phyloP scores from a whole-genome alignment of 768 basidiomycete species.

The Suillus weaverae region DNA sequence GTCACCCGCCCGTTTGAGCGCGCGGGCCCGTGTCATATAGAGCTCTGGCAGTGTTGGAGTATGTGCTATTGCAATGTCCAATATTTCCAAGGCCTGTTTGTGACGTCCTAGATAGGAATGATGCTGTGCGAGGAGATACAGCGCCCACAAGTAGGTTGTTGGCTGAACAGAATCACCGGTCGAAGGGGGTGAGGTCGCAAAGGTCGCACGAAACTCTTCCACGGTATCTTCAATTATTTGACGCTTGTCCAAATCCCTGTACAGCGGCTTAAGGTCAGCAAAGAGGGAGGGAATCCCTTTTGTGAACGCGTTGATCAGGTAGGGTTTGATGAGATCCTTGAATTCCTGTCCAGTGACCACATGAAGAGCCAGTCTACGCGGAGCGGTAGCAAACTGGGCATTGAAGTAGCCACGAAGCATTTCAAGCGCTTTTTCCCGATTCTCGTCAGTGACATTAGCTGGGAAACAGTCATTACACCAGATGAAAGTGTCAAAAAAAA shows the following conservation, averaged over 20 bases:
- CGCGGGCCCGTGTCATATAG: slow-evolving; percentile 75
- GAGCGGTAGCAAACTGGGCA: slow-evolving; percentile 67
- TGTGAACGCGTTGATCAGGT: slow-evolving; percentile 66
- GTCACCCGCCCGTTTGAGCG: slow-evolving; percentile 87
- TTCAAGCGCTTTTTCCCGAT: slow-evolving; percentile 51
- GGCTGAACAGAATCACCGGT: slow-evolving; percentile 44
- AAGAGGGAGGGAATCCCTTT: slow-evolving; percentile 95
- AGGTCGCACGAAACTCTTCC: slow-evolving; percentile 45
- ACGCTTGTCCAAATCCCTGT: slow-evolving; percentile 63
- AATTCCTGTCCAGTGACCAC: slow-evolving; percentile 75
- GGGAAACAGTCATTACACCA: slow-evolving; percentile 13
- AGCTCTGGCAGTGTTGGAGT: slow-evolving; percentile 95
- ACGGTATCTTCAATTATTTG: slow-evolving; percentile 67
- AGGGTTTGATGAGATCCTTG: slow-evolving; percentile 57
- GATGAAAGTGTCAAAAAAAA: not conserved
- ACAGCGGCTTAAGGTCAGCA: slow-evolving; percentile 86
- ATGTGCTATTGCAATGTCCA: slow-evolving; percentile 70
- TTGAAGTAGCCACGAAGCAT: slow-evolving; percentile 61
- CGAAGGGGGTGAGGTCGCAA: slow-evolving; percentile 28
- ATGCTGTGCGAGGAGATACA: slow-evolving; percentile 94
- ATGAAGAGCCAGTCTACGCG: slow-evolving; percentile 70
- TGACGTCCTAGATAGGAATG: slow-evolving; percentile 60
- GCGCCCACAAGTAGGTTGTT: slow-evolving; percentile 87
- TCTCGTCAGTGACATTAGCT: slow-evolving; percentile 49
- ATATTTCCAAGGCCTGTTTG: slow-evolving; percentile 52